Evolutionary conservation across 2,329 filamentous ascomycete species (phyloP), one percentile per base, ranked within the genome.

Genomic region (Diplocarpon mali): DNA sequence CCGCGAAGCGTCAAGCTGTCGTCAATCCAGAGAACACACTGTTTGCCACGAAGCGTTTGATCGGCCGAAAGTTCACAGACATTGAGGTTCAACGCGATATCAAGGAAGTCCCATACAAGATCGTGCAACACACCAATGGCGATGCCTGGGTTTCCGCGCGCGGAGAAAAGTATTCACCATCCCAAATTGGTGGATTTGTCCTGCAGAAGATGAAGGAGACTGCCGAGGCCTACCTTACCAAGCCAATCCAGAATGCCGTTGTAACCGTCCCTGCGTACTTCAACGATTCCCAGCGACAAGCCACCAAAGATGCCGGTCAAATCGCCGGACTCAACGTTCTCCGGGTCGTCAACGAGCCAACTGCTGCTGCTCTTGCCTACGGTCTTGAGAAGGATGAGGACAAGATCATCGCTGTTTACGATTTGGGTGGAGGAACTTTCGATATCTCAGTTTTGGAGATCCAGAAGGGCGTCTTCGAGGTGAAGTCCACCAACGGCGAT

Each of bases 161-260:
- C 58, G 88, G 82, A 64, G 80, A 95, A 70, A 94, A 89, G 69
- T 95, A 95, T 76, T 95, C 89, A 55, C 90, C 90, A 46, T 95
- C 89, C n/a, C 90, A 96, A 69, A 86, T 96, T 54, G 90, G 90
- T 77, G 90, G 89, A 63, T 95, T 95, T 68, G 76, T 95, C 56
- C 78, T 96, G 60, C 83, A 88, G 68, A 95, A 96, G 80, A 95
- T 95, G 90, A 95, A 94, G 80, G 90, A 95, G 76, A 96, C 90
- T 42, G 90, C 90, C 55, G 89, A 95, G 74, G 75, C 84, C 51
- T 95, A 93, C 72, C 78, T 95, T 55, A 80, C 84, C 70, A 94
- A 88, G 75, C 78, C 79, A 49, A 71, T 94, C 62, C 92, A 94
- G 78, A 95, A 96, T 65, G 90, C 88, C 59, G 90, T 96, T 50